phyloP scores from a whole-genome alignment of 345 rosid species.

The Citropsis articulata region DNA sequence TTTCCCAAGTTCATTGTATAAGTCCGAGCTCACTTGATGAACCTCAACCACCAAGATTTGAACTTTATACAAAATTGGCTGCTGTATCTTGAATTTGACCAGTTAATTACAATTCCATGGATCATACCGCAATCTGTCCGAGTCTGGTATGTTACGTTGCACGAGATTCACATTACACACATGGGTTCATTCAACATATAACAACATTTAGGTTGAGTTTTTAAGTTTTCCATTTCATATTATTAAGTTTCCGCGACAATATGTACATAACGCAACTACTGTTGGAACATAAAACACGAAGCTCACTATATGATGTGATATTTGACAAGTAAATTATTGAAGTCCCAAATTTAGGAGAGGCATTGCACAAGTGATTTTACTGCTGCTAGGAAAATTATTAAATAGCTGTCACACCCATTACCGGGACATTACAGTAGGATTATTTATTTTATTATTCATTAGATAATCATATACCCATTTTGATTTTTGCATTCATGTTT shows the following conservation, averaged over 20 bases:
- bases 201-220: neutral
- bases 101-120: neutral
- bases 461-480: neutral
- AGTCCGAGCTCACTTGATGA: neutral
- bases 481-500: neutral
- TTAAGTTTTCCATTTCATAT: neutral
- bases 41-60: neutral
- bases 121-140: neutral
- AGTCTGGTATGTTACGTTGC: neutral
- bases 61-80: neutral
- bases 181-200: neutral
- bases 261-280: neutral
- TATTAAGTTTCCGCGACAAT: neutral
- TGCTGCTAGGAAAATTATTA: too few relatives aligned
- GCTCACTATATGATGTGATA: too few relatives aligned
- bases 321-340: too few relatives aligned
- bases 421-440: neutral
- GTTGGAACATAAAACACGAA: too few relatives aligned
- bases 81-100: constrained; percentile 5
- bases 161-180: neutral
- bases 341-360: too few relatives aligned
- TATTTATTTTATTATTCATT: neutral
- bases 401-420: too few relatives aligned
- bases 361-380: too few relatives aligned
- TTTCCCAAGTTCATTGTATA: neutral